Evolutionary conservation across 2,329 filamentous ascomycete species (phyloP).

Genomic region (Colletotrichum gloeosporioides): DNA sequence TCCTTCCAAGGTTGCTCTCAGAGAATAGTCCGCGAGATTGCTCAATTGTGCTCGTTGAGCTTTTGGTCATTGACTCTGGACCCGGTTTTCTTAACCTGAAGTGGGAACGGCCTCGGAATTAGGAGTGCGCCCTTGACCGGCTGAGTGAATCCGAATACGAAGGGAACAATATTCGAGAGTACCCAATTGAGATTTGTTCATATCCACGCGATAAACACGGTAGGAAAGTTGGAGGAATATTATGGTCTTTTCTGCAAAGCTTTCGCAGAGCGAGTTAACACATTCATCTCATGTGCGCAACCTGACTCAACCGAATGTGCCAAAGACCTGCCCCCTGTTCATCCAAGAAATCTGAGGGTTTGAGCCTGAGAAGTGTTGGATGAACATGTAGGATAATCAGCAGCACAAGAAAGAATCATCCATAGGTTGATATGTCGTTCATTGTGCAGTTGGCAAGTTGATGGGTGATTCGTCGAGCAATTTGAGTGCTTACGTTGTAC

Average conservation of each 20-base stretch:
- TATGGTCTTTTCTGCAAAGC: neutral
- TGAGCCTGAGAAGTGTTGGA: neutral
- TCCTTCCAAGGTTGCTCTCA: neutral
- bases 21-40: neutral
- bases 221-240: accelerated
- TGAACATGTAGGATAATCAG: accelerated
- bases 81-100: neutral
- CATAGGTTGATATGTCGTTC: neutral
- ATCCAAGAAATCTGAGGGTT: neutral
- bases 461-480: neutral
- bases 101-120: neutral
- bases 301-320: neutral
- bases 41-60: neutral
- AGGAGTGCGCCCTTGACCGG: neutral
- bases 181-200: neutral
- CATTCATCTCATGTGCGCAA: neutral
- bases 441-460: neutral
- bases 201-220: neutral
- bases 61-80: neutral
- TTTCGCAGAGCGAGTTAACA: neutral
- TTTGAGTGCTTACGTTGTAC: neutral
- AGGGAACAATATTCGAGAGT: neutral
- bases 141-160: neutral
- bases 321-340: neutral
- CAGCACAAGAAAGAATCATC: neutral